Percentiles rank a stretch among this genome's conserved stretches.
Evolutionary conservation across 2,329 filamentous ascomycete genomes (phyloP).

Genomic region (Phyllosticta citrichinensis): DNA sequence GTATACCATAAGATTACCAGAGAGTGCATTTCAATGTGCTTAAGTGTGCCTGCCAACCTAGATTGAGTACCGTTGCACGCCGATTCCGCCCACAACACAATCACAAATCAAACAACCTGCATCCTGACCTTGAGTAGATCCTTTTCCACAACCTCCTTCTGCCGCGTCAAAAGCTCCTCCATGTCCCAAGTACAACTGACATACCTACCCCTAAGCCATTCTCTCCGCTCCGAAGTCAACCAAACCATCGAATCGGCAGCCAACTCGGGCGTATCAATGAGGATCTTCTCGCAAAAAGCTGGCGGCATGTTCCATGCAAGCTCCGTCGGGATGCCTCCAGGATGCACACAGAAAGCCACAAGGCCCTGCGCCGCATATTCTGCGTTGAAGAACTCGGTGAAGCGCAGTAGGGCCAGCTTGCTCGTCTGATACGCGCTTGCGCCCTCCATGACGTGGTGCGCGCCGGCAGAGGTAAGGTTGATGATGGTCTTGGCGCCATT

Average conservation of each 20-base stretch:
- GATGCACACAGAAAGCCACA: constrained; percentile 18
- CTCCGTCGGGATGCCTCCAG: constrained; percentile 20
- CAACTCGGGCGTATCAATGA: constrained; percentile 6
- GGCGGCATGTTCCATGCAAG: constrained; percentile 7
- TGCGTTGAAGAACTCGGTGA: constrained; percentile 39
- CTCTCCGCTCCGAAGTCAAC: constrained; percentile 31
- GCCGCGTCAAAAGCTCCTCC: constrained; percentile 32
- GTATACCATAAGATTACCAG: no score
- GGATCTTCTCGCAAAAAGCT: not conserved
- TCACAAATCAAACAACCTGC: not conserved
- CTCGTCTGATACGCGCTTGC: constrained; percentile 34
- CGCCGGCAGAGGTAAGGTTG: constrained; percentile 38
- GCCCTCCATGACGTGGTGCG: constrained; percentile 16
- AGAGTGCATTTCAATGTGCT: no score
- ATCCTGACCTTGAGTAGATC: constrained; percentile 14
- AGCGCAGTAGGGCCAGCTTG: constrained; percentile 41
- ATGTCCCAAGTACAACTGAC: constrained; percentile 40
- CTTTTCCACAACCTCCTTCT: constrained; percentile 31
- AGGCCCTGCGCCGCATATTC: constrained; percentile 26
- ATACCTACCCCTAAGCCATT: constrained; percentile 39
- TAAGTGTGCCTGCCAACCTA: no score
- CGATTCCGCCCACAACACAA: not conserved
- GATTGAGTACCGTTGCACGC: no score
- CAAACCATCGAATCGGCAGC: constrained; percentile 13
- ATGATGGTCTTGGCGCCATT: constrained; percentile 33